These are phyloP conservation scores for Croton setiger DNA, from an alignment of 441 rosid species.

Conservation along the genomic window DNA sequence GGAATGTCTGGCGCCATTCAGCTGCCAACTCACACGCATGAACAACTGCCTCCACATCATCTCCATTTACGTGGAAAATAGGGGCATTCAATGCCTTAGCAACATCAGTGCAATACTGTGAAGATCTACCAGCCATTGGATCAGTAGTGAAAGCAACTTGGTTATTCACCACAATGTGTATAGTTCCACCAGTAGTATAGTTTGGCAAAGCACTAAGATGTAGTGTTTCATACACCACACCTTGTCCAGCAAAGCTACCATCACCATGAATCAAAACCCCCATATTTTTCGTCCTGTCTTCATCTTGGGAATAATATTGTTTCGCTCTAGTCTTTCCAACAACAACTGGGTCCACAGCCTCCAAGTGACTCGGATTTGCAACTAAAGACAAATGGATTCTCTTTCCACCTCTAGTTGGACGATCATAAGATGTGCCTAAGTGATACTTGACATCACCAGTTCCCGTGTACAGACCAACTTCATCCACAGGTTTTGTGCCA, in stretches of 20 bases:
- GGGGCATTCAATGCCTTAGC: slow-evolving; percentile 97
- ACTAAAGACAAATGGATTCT: slow-evolving; percentile 92
- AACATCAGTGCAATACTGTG: slow-evolving; percentile 96
- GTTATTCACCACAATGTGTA: slow-evolving; percentile 96
- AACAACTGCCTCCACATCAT: slow-evolving; percentile 95
- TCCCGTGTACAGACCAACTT: slow-evolving; percentile 90
- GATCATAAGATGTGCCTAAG: slow-evolving; percentile 92
- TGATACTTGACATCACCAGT: slow-evolving; percentile 99
- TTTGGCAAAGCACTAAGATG: slow-evolving; percentile 97
- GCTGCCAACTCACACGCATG: slow-evolving; percentile 96
- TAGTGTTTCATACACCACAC: slow-evolving; percentile 93
- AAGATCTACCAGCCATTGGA: slow-evolving; percentile 89
- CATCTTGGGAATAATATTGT: slow-evolving; percentile 83
- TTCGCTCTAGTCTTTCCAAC: slow-evolving; percentile 97
- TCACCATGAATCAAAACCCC: slow-evolving; percentile 92
- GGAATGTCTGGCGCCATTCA: slow-evolving; percentile 97
- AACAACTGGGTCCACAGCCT: slow-evolving; percentile 96
- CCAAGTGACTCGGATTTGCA: slow-evolving; percentile 98
- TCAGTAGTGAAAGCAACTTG: slow-evolving; percentile 99
- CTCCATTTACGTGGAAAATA: slow-evolving; percentile 90
- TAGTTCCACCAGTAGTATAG: slow-evolving; percentile 93
- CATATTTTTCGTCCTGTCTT: slow-evolving; percentile 80
- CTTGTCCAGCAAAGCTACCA: slow-evolving; percentile 99
- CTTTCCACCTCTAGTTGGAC: slow-evolving; percentile 96
- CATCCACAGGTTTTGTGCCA: slow-evolving; percentile 84